Evolutionary conservation across 257 asterid species (phyloP).

Genomic region (Cordia subcordata): DNA sequence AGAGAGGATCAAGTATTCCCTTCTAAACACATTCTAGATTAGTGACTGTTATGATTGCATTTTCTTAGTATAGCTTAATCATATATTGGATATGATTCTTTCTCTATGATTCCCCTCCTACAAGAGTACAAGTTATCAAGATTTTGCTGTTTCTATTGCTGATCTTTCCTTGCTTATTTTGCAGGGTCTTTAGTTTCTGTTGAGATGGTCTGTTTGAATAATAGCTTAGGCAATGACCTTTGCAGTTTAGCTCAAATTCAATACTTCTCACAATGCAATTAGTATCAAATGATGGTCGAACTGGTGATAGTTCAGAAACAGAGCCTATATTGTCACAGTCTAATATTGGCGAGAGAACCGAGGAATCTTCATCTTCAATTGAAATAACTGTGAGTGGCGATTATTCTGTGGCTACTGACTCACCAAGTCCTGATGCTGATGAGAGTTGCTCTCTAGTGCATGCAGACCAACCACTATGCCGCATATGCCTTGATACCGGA

Average conservation of each 20-base stretch:
- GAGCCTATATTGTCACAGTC: constrained; percentile 79
- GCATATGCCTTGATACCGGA: constrained; percentile 94
- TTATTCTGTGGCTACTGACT: constrained; percentile 36
- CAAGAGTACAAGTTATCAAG: neutral
- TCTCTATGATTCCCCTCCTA: too few species aligned
- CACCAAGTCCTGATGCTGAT: constrained; percentile 37
- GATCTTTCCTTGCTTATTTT: constrained; percentile 3
- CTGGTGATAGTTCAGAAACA: constrained; percentile 72
- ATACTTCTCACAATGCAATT: constrained; percentile 58
- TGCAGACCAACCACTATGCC: constrained; percentile 81
- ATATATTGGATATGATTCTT: too few species aligned
- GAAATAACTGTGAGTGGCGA: constrained; percentile 71
- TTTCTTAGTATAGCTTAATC: too few species aligned
- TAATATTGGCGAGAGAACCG: constrained; percentile 34
- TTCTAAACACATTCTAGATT: too few species aligned
- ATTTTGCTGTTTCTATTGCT: constrained; percentile 1
- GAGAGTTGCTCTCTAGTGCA: constrained; percentile 52
- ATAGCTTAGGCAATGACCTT: constrained; percentile 29
- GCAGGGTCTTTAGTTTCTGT: constrained; percentile 26
- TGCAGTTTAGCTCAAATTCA: constrained; percentile 33
- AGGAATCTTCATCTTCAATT: constrained; percentile 60
- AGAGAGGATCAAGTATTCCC: too few species aligned
- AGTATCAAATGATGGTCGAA: constrained; percentile 58
- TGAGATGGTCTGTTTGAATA: constrained; percentile 35
- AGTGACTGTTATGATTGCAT: too few species aligned